These are phyloP conservation scores for Colletotrichum liaoningense DNA, from an alignment of 2,329 filamentous ascomycete species.

Conservation along the genomic window DNA sequence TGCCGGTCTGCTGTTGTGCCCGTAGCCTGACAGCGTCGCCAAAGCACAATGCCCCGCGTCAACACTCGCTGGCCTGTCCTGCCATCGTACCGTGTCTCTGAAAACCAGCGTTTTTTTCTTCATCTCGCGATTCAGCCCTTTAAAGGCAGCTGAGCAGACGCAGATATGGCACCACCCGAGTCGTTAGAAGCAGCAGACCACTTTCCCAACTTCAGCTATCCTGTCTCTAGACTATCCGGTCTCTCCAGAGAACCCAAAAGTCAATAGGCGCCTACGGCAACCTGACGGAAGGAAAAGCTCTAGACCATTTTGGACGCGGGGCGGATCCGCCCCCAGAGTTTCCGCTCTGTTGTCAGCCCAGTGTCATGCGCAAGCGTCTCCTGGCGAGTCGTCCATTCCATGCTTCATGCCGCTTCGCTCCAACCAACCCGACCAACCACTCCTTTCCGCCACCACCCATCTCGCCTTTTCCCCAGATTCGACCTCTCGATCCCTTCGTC, in stretches of 20 bases:
- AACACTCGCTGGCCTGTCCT: background rate
- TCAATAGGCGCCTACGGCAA: background rate
- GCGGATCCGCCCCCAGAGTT: background rate
- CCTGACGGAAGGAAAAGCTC: conserved; percentile 1
- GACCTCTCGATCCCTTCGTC: background rate
- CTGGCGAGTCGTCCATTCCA: background rate
- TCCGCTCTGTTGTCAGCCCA: background rate
- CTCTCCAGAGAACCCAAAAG: background rate
- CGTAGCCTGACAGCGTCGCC: background rate
- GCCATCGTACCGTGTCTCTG: background rate
- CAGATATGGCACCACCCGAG: conserved; percentile 27
- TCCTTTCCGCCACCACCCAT: background rate
- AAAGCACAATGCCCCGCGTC: background rate
- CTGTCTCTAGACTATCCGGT: conserved; percentile 20
- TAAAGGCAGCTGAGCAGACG: conserved; percentile 7
- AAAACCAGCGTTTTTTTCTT: background rate
- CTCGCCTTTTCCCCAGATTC: conserved; percentile 30
- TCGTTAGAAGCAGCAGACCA: conserved; percentile 14
- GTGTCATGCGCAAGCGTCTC: conserved; percentile 9
- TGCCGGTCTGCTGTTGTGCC: background rate
- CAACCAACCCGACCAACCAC: background rate
- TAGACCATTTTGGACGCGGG: conserved; percentile 10
- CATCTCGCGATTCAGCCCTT: conserved; percentile 7
- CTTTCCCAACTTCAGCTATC: conserved; percentile 2
- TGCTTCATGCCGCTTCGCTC: background rate